Conservation (phyloP, 805 yeast species). For the Grigorovia jiainica region DNA sequence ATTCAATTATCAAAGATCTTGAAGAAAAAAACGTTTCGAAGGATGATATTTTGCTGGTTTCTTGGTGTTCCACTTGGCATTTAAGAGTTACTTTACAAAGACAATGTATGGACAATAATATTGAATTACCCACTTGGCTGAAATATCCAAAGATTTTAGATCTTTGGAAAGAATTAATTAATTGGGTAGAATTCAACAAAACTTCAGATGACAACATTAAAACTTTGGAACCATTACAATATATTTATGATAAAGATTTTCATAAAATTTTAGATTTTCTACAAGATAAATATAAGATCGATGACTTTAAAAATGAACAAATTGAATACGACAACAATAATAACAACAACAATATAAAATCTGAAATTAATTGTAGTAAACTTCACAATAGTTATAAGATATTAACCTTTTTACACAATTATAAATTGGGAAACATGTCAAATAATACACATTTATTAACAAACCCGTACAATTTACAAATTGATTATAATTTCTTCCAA, state of each 20-base stretch:
- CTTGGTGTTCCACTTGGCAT: slow-evolving; percentile 56
- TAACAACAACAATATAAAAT: neutral
- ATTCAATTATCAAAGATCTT: slow-evolving; percentile 36
- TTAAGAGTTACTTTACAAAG: slow-evolving; percentile 69
- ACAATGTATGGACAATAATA: slow-evolving; percentile 70
- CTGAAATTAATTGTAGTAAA: neutral
- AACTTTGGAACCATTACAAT: too few relatives aligned
- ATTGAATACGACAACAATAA: neutral
- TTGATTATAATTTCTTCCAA: slow-evolving; percentile 59
- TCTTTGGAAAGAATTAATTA: slow-evolving; percentile 58
- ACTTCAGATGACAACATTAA: too few relatives aligned
- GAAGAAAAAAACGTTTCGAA: slow-evolving; percentile 46
- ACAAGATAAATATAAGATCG: too few relatives aligned
- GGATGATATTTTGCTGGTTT: slow-evolving; percentile 54
- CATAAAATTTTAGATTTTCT: too few relatives aligned
- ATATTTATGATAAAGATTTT: too few relatives aligned
- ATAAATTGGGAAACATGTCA: neutral
- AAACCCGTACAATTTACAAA: slow-evolving; percentile 66
- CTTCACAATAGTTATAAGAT: neutral
- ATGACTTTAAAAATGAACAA: too few relatives aligned
- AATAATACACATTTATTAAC: slow-evolving; percentile 38
- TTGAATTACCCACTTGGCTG: slow-evolving; percentile 62
- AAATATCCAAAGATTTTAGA: slow-evolving; percentile 74
- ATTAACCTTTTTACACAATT: neutral
- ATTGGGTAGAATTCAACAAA: slow-evolving; percentile 57